Evolutionary conservation across 768 basidiomycete species (phyloP), one percentile per base, ranked within the genome.

Genomic region (Paxillus ammoniavirescens): DNA sequence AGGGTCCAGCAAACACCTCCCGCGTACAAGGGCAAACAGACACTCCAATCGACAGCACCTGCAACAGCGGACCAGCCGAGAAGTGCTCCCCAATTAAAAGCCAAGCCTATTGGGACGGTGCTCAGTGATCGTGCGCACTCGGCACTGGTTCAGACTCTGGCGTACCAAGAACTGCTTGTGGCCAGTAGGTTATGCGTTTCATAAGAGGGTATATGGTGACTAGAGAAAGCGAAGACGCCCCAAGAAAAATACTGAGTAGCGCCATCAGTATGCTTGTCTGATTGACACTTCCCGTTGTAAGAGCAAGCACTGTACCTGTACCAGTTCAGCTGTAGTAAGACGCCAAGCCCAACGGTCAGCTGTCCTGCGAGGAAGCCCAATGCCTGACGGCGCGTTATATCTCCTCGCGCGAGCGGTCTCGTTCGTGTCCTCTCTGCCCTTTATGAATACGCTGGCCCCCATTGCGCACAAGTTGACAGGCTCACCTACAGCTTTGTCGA

Each of bases 121-220:
- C 10, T 50, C 5, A 50, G 44, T 33, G 37, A 46, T 5, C 6
- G 31, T 6, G 38, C 17, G 33, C 41, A 12, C 41, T 47, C 23
- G 8, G 30, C 42, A 33, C 4, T 47, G 23, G 28, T 30, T 48
- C 33, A 43, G 41, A 38, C 38, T 64, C 5, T 21, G 23, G 51
- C 83, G 53, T 54, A 92, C 95, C 96, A 18, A 99, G 86, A 28
- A 97, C 88, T 38, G 91, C 86, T 66, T 99, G 97, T 2, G 97
- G 97, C 91, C 96, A 99, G 67, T 98, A 77, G 0, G 97, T 99
- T 38, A 97, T 73, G 13, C 97, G 82, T 70, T 99, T 99, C 97
- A 99, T 98, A 59, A 96, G 76, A 0, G 97, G 97, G 71, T 99
- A 99, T 43, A 93, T 66, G 6, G 82, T 82, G 42, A 99, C 97